Evolutionary conservation across 2,329 filamentous ascomycete species (phyloP).

Genomic region (Cladophialophora chaetospira): DNA sequence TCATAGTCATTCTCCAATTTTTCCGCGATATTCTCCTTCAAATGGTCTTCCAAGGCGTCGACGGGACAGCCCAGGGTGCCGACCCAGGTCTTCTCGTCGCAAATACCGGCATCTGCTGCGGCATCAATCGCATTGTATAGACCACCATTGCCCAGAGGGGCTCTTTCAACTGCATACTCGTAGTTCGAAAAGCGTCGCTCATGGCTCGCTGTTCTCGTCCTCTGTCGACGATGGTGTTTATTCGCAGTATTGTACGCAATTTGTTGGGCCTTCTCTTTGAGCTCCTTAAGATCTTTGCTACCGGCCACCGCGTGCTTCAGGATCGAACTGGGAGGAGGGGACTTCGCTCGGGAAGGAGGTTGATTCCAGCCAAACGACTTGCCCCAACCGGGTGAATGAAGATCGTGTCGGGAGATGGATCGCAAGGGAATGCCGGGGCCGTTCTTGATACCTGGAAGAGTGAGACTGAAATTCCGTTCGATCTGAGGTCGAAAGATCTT

Average conservation of each 20-base stretch:
- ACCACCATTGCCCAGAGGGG: slow-evolving; percentile 90
- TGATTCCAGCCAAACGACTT: slow-evolving; percentile 67
- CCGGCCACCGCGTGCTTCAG: slow-evolving; percentile 59
- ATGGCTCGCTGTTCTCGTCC: slow-evolving; percentile 55
- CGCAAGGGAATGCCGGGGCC: slow-evolving; percentile 49
- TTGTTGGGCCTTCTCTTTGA: slow-evolving; percentile 22
- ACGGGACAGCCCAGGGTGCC: slow-evolving; percentile 94
- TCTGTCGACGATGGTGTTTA: slow-evolving; percentile 13
- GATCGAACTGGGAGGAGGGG: slow-evolving; percentile 74
- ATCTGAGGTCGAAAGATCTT: slow-evolving; percentile 40
- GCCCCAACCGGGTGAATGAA: slow-evolving; percentile 77
- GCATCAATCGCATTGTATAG: slow-evolving; percentile 85
- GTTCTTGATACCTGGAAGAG: slow-evolving; percentile 43
- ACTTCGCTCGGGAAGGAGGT: slow-evolving; percentile 72
- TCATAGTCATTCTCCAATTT: slow-evolving; percentile 78
- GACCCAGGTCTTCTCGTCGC: slow-evolving; percentile 82
- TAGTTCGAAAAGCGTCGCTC: slow-evolving; percentile 74
- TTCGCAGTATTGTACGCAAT: slow-evolving; percentile 7
- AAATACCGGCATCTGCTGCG: slow-evolving; percentile 67
- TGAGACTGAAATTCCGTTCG: slow-evolving; percentile 25
- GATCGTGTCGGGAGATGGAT: slow-evolving; percentile 69
- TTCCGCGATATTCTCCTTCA: slow-evolving; percentile 82
- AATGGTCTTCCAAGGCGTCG: slow-evolving; percentile 73
- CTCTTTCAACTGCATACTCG: slow-evolving; percentile 78
- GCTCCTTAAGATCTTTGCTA: slow-evolving; percentile 5